Base-by-base conservation (phyloP, 2,329 filamentous ascomycete genomes). In the Ceratocystis colombiana region DNA sequence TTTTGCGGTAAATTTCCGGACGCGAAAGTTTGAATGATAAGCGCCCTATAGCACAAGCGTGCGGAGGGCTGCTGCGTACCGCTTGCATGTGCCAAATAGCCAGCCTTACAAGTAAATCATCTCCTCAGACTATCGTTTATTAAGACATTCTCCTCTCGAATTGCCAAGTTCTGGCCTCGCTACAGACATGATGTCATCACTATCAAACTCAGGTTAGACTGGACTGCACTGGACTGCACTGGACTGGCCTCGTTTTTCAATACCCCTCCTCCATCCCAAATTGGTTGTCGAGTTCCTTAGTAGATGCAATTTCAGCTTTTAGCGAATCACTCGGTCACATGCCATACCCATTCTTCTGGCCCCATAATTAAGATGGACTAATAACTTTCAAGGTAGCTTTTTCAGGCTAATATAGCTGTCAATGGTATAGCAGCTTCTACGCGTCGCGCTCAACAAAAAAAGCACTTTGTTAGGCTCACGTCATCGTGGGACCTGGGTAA, bases 1-100 rank as follows among this genome's bases (percentile, higher is more conserved):
- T 50, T 63, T 63, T 17, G 61, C 44, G 61, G 30, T 30, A 63
- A 63, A 63, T 48, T 30, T 1, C 61, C 61, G 61, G 61, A 48
- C 22, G 61, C 28, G 17, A 20, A 33, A 63, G 44, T 20, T 46
- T 20, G 10, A 48, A n/a, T 12, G 8, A 22, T 15, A 57, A 28
- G 8, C 25, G 22, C 30, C 25, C 30, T 57, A 22, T 57, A 28
- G 22, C 30, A 57, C 53, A 33, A 28, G 22, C 22, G 15, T 30
- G 15, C 25, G 2, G 5, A 6, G 10, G 53, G 12, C 28, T 57
- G 7, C 28, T 50, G 20, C n/a, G 22, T 55, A 25, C 20, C 7
- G 0, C 5, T 10, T 30, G 25, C 5, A 28, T 57, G 12, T 57
- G 22, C 25, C 20, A n/a, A 28, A 28, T 7, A 30, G 25, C 53